Conservation (phyloP, 345 rosid genomes). For the Bruguiera sexangula region DNA sequence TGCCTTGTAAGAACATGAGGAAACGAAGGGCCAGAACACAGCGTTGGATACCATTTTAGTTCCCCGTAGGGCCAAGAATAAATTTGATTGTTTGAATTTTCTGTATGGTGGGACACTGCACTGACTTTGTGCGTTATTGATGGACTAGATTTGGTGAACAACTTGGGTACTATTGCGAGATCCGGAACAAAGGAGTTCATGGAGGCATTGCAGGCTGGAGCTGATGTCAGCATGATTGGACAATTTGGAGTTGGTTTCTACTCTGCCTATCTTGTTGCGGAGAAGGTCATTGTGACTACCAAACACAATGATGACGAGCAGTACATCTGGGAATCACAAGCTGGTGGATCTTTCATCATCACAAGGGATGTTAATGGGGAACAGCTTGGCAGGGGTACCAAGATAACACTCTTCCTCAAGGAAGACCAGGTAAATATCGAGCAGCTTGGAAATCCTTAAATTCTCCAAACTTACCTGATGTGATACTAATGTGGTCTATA, state of each 20-base stretch:
- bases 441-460: not conserved
- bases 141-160: conserved; percentile 62
- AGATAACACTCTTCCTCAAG: conserved; percentile 71
- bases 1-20: not conserved
- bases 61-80: too few relatives aligned
- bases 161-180: conserved; percentile 84
- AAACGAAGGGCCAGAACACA: not conserved
- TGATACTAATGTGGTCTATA: not conserved
- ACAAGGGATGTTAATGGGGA: conserved; percentile 72
- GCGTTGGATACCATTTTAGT: too few relatives aligned
- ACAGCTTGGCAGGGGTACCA: conserved; percentile 82
- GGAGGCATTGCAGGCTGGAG: conserved; percentile 90
- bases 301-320: conserved; percentile 88
- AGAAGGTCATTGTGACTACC: conserved; percentile 69
- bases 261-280: conserved; percentile 82
- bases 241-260: conserved; percentile 92
- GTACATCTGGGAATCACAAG: conserved; percentile 88
- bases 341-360: conserved; percentile 87
- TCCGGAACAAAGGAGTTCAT: conserved; percentile 87
- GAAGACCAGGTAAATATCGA: conserved; percentile 57
- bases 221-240: conserved; percentile 91
- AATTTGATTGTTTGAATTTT: not conserved
- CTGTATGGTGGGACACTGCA: not conserved
- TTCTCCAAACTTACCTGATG: too few relatives aligned
- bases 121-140: not conserved